Conservation (phyloP, 495 filamentous ascomycete genomes). For the Penicillium antarcticum region DNA sequence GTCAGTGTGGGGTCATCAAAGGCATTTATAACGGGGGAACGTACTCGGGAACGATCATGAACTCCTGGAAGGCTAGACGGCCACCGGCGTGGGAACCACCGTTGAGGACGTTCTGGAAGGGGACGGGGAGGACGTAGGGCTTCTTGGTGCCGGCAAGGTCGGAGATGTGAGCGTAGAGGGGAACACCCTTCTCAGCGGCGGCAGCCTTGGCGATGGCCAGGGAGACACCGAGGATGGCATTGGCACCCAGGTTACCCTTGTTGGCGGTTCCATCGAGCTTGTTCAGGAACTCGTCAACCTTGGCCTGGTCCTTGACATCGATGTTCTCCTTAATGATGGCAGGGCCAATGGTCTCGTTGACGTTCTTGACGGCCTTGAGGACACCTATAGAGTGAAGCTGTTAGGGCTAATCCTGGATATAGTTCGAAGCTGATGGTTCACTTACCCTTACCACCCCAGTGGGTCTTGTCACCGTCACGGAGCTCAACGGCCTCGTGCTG, state of each 20-base stretch:
- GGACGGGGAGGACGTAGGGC: constrained; percentile 97
- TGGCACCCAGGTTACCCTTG: constrained; percentile 98
- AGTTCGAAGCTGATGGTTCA: constrained; percentile 3
- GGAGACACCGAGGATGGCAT: constrained; percentile 96
- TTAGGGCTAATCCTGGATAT: no score
- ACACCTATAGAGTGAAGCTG: constrained; percentile 50
- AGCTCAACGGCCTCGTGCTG: constrained; percentile 98
- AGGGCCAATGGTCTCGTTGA: constrained; percentile 90
- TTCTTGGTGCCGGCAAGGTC: constrained; percentile 99
- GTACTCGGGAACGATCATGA: constrained; percentile 97
- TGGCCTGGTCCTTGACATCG: constrained; percentile 95
- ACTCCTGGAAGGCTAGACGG: constrained; percentile 98
- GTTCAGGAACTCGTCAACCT: constrained; percentile 92
- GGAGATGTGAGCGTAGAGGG: constrained; percentile 96
- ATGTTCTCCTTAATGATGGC: constrained; percentile 88
- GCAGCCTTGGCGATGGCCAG: constrained; percentile 97
- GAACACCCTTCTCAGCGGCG: constrained; percentile 96
- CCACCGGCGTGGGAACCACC: constrained; percentile 99
- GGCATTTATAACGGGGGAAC: constrained; percentile 16
- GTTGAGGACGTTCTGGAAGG: constrained; percentile 99
- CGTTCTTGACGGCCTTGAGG: constrained; percentile 90
- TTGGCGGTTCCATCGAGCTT: constrained; percentile 93
- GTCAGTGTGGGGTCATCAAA: constrained; percentile 7
- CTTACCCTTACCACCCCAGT: constrained; percentile 91
- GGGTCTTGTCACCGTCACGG: constrained; percentile 95